Evolutionary conservation across 2,329 filamentous ascomycete genomes (phyloP).

Genomic region (Helminthosporium solani): DNA sequence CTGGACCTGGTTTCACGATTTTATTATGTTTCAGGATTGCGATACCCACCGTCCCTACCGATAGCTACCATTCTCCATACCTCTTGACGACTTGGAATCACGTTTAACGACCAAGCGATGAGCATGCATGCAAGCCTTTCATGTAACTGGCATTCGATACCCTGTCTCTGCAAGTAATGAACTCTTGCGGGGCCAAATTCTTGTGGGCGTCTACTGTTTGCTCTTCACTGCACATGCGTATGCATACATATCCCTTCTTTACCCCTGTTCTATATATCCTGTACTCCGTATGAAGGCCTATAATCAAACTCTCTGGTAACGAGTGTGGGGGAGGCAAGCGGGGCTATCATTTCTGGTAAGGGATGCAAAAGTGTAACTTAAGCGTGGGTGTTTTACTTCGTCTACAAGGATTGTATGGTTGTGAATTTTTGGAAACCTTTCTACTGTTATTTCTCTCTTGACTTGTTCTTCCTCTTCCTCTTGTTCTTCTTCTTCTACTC

Average conservation of each 20-base stretch:
- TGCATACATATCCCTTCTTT: not conserved
- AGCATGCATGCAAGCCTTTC: not conserved
- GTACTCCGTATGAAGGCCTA: slow-evolving; percentile 10
- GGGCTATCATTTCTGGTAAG: not conserved
- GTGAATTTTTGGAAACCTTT: no score
- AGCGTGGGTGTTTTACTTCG: not conserved
- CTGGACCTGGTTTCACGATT: slow-evolving; percentile 22
- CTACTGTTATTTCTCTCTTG: no score
- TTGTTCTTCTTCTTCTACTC: no score
- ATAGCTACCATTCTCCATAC: not conserved
- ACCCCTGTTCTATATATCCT: slow-evolving; percentile 17
- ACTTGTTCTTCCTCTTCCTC: no score
- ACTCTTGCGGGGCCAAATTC: slow-evolving; percentile 7
- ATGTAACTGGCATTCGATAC: slow-evolving; percentile 15
- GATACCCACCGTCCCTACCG: slow-evolving; percentile 4
- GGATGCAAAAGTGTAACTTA: not conserved
- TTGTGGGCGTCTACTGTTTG: not conserved
- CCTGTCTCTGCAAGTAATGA: slow-evolving; percentile 15
- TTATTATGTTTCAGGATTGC: slow-evolving; percentile 26
- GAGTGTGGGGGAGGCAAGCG: not conserved
- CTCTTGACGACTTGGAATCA: not conserved
- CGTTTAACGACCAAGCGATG: not conserved
- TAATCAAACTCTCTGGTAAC: not conserved
- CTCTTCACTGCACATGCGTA: not conserved
- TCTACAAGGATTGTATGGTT: no score